phyloP scores from a whole-genome alignment of 1,284 basidiomycete species.

The Puccinia triticina region DNA sequence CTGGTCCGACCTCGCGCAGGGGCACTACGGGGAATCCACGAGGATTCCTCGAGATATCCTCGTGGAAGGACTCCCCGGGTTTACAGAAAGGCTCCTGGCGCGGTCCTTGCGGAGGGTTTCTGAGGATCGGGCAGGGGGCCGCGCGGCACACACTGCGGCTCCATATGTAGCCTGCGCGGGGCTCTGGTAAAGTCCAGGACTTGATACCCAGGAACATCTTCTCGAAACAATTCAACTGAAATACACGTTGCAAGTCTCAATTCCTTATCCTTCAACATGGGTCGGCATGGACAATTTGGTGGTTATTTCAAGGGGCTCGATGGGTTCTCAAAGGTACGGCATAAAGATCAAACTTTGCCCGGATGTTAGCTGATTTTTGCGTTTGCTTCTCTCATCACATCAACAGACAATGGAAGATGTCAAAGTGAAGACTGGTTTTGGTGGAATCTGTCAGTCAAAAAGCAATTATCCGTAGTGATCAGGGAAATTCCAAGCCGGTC shows the following conservation, averaged over 20 bases:
- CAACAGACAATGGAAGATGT: constrained; percentile 91
- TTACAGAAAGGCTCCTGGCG: no score
- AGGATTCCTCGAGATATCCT: no score
- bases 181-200: no score
- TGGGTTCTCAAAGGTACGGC: constrained; percentile 93
- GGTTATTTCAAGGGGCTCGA: constrained; percentile 68
- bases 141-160: no score
- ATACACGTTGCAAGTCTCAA: neutral
- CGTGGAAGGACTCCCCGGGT: no score
- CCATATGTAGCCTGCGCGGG: no score
- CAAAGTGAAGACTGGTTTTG: constrained; percentile 92
- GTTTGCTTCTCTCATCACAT: constrained; percentile 42
- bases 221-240: neutral
- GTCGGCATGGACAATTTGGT: constrained; percentile 38
- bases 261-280: constrained; percentile 30
- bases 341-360: neutral
- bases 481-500: constrained; percentile 8
- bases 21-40: no score
- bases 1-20: no score
- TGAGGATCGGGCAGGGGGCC: no score
- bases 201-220: neutral
- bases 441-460: constrained; percentile 74
- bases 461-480: neutral
- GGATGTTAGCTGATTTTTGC: constrained; percentile 42
- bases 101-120: no score